Evolutionary conservation across 306 rosid species (phyloP).

Genomic region (Malus orientalis): DNA sequence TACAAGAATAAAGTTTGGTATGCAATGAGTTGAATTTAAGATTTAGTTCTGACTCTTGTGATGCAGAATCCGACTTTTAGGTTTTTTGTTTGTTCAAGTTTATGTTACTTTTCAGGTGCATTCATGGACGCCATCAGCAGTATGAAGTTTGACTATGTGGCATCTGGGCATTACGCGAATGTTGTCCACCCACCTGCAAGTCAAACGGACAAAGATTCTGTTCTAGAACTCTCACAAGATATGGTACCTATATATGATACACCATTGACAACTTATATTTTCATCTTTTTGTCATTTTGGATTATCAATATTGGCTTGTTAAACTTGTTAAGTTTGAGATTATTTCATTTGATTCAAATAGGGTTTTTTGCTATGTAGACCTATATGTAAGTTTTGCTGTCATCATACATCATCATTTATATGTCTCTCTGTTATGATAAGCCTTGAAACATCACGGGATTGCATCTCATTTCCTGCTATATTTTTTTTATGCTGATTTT

Average conservation of each 20-base stretch:
- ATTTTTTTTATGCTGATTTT: slow-evolving; percentile 1
- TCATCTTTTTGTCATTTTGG: neutral
- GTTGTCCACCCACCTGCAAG: slow-evolving; percentile 54
- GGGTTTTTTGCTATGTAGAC: neutral
- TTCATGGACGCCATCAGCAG: slow-evolving; percentile 77
- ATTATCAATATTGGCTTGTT: slow-evolving; percentile 10
- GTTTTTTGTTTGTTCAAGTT: neutral
- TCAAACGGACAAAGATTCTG: slow-evolving; percentile 37
- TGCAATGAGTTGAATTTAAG: slow-evolving; percentile 7
- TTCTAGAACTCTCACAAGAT: slow-evolving; percentile 72
- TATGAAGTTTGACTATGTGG: slow-evolving; percentile 81
- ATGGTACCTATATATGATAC: slow-evolving; percentile 39
- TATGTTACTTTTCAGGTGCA: slow-evolving; percentile 47
- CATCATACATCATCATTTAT: neutral
- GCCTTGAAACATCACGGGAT: neutral
- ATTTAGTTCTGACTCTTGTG: neutral
- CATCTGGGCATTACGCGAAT: slow-evolving; percentile 92
- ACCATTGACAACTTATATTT: neutral
- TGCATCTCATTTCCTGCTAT: neutral
- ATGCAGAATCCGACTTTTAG: neutral
- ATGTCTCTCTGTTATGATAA: neutral
- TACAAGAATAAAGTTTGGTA: slow-evolving; percentile 95
- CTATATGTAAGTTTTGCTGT: neutral
- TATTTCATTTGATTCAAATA: slow-evolving; percentile 1
- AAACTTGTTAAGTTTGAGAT: slow-evolving; percentile 2